phyloP scores from a whole-genome alignment of 805 yeast genomes.

The Candida tibetensis region DNA sequence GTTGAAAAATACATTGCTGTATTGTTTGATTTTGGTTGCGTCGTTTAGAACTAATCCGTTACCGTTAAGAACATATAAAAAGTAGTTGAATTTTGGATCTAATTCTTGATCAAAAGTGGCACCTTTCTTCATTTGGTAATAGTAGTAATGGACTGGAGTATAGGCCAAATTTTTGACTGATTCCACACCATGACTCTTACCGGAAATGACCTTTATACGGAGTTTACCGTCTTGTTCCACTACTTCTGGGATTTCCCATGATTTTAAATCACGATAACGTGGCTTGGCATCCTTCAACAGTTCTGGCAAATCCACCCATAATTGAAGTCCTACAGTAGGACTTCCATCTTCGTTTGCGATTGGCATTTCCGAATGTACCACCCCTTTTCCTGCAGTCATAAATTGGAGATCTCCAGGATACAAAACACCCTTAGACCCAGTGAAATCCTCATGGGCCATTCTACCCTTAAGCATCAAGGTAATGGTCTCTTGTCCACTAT shows the following conservation, averaged over 20 bases:
- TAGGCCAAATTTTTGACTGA: slow-evolving; percentile 73
- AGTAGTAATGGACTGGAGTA: slow-evolving; percentile 76
- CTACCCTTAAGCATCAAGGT: slow-evolving; percentile 64
- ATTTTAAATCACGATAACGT: slow-evolving; percentile 72
- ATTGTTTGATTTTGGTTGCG: slow-evolving; percentile 39
- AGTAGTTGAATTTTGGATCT: slow-evolving; percentile 61
- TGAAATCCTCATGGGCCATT: slow-evolving; percentile 81
- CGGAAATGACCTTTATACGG: slow-evolving; percentile 70
- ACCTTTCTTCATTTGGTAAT: slow-evolving; percentile 61
- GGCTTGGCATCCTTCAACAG: slow-evolving; percentile 62
- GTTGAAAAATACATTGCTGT: slow-evolving; percentile 60
- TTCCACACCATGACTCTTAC: slow-evolving; percentile 71
- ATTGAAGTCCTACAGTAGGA: slow-evolving; percentile 63
- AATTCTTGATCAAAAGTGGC: slow-evolving; percentile 60
- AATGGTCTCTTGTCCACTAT: slow-evolving; percentile 80
- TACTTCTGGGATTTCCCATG: slow-evolving; percentile 68
- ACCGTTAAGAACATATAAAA: slow-evolving; percentile 68
- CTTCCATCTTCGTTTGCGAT: slow-evolving; percentile 48
- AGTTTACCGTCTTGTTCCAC: slow-evolving; percentile 61
- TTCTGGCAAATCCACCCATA: slow-evolving; percentile 84
- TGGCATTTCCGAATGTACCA: slow-evolving; percentile 87
- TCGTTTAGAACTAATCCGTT: slow-evolving; percentile 45
- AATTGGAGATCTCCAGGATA: slow-evolving; percentile 85
- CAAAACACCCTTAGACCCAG: slow-evolving; percentile 76
- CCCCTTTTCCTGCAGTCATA: slow-evolving; percentile 91